phyloP scores from a whole-genome alignment of 306 rosid genomes.

The Oxytropis ochrocephala region DNA sequence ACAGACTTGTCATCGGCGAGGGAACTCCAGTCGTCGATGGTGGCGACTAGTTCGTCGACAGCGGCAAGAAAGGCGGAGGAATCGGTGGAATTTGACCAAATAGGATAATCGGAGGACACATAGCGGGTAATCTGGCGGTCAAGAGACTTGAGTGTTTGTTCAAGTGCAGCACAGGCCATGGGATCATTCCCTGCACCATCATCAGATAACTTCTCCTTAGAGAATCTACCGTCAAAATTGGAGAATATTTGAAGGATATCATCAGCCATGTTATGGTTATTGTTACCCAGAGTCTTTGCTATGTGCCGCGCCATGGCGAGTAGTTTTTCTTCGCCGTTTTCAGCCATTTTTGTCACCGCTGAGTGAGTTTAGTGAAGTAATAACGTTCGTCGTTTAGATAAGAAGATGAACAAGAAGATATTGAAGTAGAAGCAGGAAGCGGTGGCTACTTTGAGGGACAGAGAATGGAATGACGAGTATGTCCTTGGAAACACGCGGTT shows the following conservation, averaged over 20 bases:
- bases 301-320: conserved; percentile 81
- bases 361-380: neutral
- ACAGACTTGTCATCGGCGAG: conserved; percentile 50
- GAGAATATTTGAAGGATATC: conserved; percentile 81
- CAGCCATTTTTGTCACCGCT: conserved; percentile 38
- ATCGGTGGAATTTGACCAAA: conserved; percentile 54
- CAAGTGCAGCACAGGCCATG: conserved; percentile 41
- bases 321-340: conserved; percentile 78
- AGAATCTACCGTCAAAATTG: conserved; percentile 72
- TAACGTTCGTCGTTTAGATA: neutral
- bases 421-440: neutral
- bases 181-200: conserved; percentile 25
- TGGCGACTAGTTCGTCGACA: conserved; percentile 49
- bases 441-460: neutral
- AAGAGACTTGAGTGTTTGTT: conserved; percentile 45
- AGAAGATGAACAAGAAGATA: neutral
- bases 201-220: conserved; percentile 59
- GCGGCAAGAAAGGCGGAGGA: conserved; percentile 60
- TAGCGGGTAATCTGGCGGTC: conserved; percentile 62
- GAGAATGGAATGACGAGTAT: conserved; percentile 5
- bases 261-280: conserved; percentile 63
- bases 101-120: conserved; percentile 40
- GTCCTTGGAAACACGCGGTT: conserved; percentile 33
- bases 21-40: conserved; percentile 55
- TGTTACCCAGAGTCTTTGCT: conserved; percentile 70